phyloP scores from a whole-genome alignment of 768 basidiomycete genomes.

The Mycena vulgaris region DNA sequence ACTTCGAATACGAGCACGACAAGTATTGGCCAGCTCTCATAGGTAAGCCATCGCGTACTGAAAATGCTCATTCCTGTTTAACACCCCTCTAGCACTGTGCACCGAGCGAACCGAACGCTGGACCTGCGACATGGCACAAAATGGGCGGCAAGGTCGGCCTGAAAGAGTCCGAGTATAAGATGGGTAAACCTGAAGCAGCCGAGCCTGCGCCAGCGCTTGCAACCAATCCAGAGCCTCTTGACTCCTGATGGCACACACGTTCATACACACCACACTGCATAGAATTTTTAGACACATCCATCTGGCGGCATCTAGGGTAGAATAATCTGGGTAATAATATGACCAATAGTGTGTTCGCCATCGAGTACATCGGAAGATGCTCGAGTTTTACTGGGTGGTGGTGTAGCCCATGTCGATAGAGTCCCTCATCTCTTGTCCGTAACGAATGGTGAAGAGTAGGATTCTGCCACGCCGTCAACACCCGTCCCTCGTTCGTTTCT shows the following conservation, averaged over 20 bases:
- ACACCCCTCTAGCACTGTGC: constrained; percentile 51
- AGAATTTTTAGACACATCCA: constrained; percentile 3
- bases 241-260: neutral
- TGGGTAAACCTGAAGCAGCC: neutral
- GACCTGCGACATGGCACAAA: constrained; percentile 74
- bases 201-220: neutral
- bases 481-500: too few relatives aligned
- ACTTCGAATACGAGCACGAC: constrained; percentile 82
- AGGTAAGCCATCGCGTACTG: constrained; percentile 26
- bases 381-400: too few relatives aligned
- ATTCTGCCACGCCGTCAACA: too few relatives aligned
- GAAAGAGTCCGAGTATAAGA: constrained; percentile 87
- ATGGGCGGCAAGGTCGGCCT: constrained; percentile 80
- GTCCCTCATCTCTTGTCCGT: too few relatives aligned
- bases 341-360: too few relatives aligned
- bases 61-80: neutral
- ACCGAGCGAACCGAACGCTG: constrained; percentile 64
- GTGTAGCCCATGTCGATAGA: too few relatives aligned
- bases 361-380: too few relatives aligned
- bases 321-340: too few relatives aligned
- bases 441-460: too few relatives aligned
- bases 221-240: neutral
- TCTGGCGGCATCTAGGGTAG: too few relatives aligned
- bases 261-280: neutral
- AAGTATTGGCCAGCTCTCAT: constrained; percentile 83